Conservation (phyloP, 805 yeast genomes). For the Candida khao-thaluensis region DNA sequence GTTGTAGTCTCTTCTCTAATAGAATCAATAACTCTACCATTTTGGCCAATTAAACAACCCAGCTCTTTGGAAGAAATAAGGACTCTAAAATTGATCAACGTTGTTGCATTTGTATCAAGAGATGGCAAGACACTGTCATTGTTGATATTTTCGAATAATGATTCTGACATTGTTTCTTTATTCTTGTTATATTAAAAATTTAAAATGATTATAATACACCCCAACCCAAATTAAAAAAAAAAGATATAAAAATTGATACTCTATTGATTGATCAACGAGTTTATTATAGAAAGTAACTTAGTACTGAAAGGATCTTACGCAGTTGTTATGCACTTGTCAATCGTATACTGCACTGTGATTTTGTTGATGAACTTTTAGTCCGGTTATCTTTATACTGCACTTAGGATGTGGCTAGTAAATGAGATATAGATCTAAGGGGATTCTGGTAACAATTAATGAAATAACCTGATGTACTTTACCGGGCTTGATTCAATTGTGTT, state of each 20-base stretch:
- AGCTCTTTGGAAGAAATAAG: slow-evolving; percentile 83
- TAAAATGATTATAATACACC: neutral
- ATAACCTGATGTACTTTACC: neutral
- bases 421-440: slow-evolving; percentile 2
- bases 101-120: slow-evolving; percentile 21
- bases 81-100: slow-evolving; percentile 47
- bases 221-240: slow-evolving; percentile 7
- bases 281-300: neutral
- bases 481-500: neutral
- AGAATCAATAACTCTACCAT: slow-evolving; percentile 73
- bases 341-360: neutral
- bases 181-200: neutral
- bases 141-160: slow-evolving; percentile 22
- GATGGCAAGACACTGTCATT: slow-evolving; percentile 11
- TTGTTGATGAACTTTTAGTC: neutral
- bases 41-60: slow-evolving; percentile 85
- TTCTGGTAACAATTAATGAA: neutral
- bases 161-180: slow-evolving; percentile 11
- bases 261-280: neutral
- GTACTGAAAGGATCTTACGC: neutral
- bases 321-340: neutral
- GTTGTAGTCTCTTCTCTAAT: slow-evolving; percentile 74
- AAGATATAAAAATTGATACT: neutral
- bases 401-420: slow-evolving; percentile 5
- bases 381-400: neutral